Evolutionary conservation across 1,139 yeast species (phyloP).

Genomic region (Kodamaea plutei): DNA sequence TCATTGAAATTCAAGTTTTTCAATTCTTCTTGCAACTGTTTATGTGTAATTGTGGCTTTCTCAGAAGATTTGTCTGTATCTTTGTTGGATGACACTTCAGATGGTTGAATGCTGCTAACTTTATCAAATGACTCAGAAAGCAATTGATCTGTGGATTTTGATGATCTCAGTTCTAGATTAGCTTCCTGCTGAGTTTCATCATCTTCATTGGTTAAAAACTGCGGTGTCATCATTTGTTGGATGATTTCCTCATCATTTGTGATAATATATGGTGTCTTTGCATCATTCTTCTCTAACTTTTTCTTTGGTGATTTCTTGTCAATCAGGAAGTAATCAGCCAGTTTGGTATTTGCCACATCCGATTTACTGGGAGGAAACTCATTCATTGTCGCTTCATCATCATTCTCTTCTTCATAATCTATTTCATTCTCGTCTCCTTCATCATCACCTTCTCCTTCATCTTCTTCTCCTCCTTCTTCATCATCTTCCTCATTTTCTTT

Average conservation of each 20-base stretch:
- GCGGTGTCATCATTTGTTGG: no score
- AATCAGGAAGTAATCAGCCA: conserved; percentile 2
- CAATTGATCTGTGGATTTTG: conserved; percentile 1
- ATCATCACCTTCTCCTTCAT: conserved; percentile 9
- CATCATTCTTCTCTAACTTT: conserved; percentile 3
- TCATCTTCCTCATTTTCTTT: conserved; percentile 16
- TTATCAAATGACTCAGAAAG: conserved; percentile 1
- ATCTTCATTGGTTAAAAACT: conserved; percentile 33
- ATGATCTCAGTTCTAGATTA: conserved; percentile 4
- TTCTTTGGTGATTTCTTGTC: conserved; percentile 1
- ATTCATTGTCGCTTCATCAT: conserved; percentile 1
- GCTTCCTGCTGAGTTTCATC: conserved; percentile 9
- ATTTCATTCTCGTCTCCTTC: conserved; percentile 14
- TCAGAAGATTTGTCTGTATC: conserved; percentile 1
- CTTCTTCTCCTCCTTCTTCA: no score
- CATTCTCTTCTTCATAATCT: conserved; percentile 12
- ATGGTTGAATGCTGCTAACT: neutral
- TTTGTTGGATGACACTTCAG: neutral
- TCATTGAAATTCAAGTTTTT: conserved; percentile 64
- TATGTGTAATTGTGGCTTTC: conserved; percentile 24
- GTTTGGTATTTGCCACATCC: neutral
- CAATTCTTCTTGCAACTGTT: conserved; percentile 37
- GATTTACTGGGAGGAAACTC: conserved; percentile 1
- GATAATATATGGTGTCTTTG: conserved; percentile 31
- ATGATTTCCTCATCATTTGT: conserved; percentile 37